Percentiles rank a stretch among this genome's conserved stretches.
Evolutionary conservation across 305 asterid species (phyloP).

Genomic region (Fraxinus xanthoxyloides): DNA sequence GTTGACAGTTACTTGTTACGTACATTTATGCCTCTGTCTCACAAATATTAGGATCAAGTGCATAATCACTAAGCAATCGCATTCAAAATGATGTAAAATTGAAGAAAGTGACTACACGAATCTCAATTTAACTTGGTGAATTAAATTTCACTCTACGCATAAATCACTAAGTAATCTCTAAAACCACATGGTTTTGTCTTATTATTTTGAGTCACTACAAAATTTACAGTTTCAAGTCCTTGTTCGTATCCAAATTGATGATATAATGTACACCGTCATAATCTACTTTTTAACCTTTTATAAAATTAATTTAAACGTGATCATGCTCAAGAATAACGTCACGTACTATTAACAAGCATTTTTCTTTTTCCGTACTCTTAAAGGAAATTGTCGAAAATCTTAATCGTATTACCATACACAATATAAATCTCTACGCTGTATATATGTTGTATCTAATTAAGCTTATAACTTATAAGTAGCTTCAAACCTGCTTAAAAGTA

Average conservation of each 20-base stretch:
- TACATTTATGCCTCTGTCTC: neutral
- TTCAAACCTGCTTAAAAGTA: no score
- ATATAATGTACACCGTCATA: neutral
- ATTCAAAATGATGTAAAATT: neutral
- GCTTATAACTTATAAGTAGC: neutral
- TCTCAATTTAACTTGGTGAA: constrained; percentile 16
- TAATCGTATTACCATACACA: no score
- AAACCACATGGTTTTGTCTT: constrained; percentile 7
- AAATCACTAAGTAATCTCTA: neutral
- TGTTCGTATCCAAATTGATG: neutral
- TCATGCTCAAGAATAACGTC: neutral
- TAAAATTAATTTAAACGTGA: no score
- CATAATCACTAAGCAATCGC: neutral
- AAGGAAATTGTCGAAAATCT: no score
- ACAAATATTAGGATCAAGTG: neutral
- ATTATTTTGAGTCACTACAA: neutral
- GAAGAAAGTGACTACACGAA: constrained; percentile 1
- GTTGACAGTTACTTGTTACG: neutral
- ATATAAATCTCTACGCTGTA: no score
- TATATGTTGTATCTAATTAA: neutral
- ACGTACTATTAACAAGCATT: no score
- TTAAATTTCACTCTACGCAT: constrained; percentile 18
- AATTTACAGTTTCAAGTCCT: neutral
- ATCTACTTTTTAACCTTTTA: neutral
- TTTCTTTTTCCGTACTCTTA: neutral